Percentiles rank a stretch among this genome's conserved stretches.
Evolutionary conservation across 331 rosid genomes (phyloP).

Genomic region (Erythrophleum ivorense): DNA sequence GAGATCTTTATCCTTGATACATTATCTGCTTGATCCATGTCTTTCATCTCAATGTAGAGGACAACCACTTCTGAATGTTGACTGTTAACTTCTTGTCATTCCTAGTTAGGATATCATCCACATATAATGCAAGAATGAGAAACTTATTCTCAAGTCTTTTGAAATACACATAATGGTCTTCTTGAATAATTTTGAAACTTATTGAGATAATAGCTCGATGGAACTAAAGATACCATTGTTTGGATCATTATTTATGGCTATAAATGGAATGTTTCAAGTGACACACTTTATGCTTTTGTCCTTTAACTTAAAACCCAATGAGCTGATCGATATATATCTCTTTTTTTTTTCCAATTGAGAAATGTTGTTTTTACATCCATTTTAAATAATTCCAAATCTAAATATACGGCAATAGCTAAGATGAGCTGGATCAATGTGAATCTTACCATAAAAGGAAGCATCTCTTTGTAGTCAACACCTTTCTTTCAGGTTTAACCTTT

Average conservation of each 20-base stretch:
- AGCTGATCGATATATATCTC: not conserved
- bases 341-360: not conserved
- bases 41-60: not conserved
- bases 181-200: not conserved
- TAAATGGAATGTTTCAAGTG: not conserved
- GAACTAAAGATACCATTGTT: too few relatives aligned
- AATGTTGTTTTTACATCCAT: not conserved
- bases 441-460: too few relatives aligned
- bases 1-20: not conserved
- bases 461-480: too few relatives aligned
- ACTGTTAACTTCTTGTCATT: too few relatives aligned
- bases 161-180: not conserved
- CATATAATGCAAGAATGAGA: not conserved
- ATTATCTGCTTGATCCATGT: not conserved
- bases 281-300: not conserved
- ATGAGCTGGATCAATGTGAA: too few relatives aligned
- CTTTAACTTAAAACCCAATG: not conserved
- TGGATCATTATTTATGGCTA: not conserved
- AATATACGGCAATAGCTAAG: not conserved
- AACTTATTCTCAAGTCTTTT: not conserved
- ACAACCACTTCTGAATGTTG: not conserved
- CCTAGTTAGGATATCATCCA: not conserved
- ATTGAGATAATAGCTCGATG: too few relatives aligned
- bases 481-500: too few relatives aligned
- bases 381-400: not conserved